Conservation (phyloP, 1,284 basidiomycete genomes). For the Sporisorium graminicola region DNA sequence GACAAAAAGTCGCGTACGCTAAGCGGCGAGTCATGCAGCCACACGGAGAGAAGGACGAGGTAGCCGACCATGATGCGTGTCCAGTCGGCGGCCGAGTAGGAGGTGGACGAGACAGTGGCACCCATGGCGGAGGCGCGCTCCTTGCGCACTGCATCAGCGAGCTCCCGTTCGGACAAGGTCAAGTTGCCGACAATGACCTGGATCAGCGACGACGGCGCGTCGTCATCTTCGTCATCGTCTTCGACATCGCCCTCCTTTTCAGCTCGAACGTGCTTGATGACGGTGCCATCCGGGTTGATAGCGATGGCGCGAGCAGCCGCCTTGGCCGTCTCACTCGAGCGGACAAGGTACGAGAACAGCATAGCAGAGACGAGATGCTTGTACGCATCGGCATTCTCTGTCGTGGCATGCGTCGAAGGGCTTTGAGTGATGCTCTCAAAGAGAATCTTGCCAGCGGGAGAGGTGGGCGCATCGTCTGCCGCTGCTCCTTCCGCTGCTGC, state of each 20-base stretch:
- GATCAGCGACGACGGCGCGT: constrained; percentile 72
- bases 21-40: constrained; percentile 95
- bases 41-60: constrained; percentile 83
- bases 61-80: constrained; percentile 89
- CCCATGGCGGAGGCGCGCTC: constrained; percentile 57
- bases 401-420: constrained; percentile 56
- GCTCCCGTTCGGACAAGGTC: constrained; percentile 75
- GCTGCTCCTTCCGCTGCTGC: constrained; percentile 10
- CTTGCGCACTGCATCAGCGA: constrained; percentile 68
- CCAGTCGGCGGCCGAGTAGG: constrained; percentile 74
- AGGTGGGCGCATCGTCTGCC: constrained; percentile 47
- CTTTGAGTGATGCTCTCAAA: constrained; percentile 72
- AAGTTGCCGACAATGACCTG: constrained; percentile 76
- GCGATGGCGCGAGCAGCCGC: constrained; percentile 73
- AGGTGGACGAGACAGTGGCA: constrained; percentile 25
- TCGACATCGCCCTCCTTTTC: constrained; percentile 39
- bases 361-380: constrained; percentile 64
- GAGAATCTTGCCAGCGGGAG: constrained; percentile 72
- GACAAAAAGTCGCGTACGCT: constrained; percentile 90
- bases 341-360: constrained; percentile 73
- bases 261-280: constrained; percentile 23
- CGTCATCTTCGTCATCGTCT: constrained; percentile 72
- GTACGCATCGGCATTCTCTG: constrained; percentile 71
- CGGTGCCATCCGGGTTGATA: constrained; percentile 65
- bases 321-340: constrained; percentile 74